Conservation (phyloP, 1,284 basidiomycete genomes). For the Trametes polyzona region DNA sequence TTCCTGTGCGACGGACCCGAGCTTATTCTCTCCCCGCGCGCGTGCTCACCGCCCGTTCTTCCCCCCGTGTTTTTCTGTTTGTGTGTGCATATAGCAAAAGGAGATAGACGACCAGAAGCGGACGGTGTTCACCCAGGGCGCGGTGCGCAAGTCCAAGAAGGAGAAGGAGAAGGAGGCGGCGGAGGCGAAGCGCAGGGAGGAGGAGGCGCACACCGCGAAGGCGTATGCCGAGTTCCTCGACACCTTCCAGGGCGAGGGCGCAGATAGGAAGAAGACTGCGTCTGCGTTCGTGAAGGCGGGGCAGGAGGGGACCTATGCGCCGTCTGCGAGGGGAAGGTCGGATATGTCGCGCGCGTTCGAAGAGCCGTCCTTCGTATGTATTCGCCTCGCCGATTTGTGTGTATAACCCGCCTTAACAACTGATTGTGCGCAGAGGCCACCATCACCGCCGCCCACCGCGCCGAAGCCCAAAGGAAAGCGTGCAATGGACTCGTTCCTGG, state of each 20-base stretch:
- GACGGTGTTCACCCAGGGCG: constrained; percentile 76
- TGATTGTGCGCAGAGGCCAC: constrained; percentile 41
- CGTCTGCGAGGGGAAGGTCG: constrained; percentile 39
- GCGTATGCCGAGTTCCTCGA: constrained; percentile 89
- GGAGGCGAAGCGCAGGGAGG: constrained; percentile 82
- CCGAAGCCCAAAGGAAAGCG: constrained; percentile 86
- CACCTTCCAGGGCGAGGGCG: constrained; percentile 79
- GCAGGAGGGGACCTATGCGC: constrained; percentile 55
- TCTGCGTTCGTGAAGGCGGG: constrained; percentile 78
- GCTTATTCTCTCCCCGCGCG: constrained; percentile 54
- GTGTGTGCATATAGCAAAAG: constrained; percentile 67
- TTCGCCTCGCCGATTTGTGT: neutral
- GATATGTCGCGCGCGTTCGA: constrained; percentile 35
- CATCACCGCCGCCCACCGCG: constrained; percentile 53
- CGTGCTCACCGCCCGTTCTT: constrained; percentile 56
- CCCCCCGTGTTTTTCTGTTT: too few species aligned
- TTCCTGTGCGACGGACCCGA: constrained; percentile 83
- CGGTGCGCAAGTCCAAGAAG: constrained; percentile 72
- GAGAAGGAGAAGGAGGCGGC: constrained; percentile 91
- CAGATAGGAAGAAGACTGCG: constrained; percentile 53
- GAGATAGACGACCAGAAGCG: constrained; percentile 77
- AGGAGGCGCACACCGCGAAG: constrained; percentile 78
- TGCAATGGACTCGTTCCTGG: constrained; percentile 91
- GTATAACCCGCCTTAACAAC: neutral
- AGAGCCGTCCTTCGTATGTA: constrained; percentile 36